Conservation (phyloP, 1,139 yeast species). For the Debaryomycetaceae sp. region DNA sequence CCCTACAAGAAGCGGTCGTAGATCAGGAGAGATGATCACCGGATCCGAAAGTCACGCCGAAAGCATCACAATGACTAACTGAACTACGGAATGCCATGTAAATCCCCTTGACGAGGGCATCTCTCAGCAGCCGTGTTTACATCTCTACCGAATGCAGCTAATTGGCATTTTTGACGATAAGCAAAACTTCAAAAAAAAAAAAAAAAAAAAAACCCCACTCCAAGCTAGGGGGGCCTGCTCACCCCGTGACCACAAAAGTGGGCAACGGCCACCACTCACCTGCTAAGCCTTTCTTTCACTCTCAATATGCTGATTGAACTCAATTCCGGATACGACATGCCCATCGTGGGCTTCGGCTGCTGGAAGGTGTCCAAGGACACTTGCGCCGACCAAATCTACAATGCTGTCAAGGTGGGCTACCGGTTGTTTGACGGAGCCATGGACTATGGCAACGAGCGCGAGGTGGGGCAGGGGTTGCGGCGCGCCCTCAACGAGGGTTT, state of each 20-base stretch:
- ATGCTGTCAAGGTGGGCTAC: conserved; percentile 69
- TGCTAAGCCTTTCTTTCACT: neutral
- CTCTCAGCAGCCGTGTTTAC: conserved; percentile 1
- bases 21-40: no score
- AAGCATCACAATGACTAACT: no score
- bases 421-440: conserved; percentile 74
- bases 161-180: conserved; percentile 3
- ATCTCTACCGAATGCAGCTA: conserved; percentile 3
- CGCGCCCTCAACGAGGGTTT: conserved; percentile 63
- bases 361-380: conserved; percentile 60
- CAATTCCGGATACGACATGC: conserved; percentile 58
- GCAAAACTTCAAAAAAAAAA: conserved; percentile 1
- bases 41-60: no score
- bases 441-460: conserved; percentile 74
- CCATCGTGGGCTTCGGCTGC: conserved; percentile 62
- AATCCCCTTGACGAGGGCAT: no score
- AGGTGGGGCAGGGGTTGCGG: conserved; percentile 66
- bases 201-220: neutral
- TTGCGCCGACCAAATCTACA: conserved; percentile 58
- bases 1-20: no score
- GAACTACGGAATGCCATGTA: no score
- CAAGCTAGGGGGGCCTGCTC: conserved; percentile 1
- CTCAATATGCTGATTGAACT: conserved; percentile 38
- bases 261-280: conserved; percentile 1
- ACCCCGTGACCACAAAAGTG: neutral